Conservation (phyloP, 495 filamentous ascomycete species). For the Cercophora sp. region DNA sequence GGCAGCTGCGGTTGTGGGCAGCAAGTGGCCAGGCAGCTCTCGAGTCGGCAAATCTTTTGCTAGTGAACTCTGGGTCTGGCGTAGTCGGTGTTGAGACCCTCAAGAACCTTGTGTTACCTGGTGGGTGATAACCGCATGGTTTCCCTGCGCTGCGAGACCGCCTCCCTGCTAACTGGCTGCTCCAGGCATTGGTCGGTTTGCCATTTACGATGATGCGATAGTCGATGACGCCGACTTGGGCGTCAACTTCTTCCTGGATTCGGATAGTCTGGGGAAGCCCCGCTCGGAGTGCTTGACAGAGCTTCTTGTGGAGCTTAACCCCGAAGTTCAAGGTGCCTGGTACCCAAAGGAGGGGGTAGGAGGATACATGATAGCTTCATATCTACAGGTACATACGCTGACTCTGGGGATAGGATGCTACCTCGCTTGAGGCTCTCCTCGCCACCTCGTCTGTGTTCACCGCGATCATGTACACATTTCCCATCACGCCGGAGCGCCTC, state of each 20-base stretch:
- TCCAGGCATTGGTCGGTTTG: conserved; percentile 84
- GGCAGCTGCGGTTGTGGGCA: conserved; percentile 93
- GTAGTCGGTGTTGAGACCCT: conserved; percentile 86
- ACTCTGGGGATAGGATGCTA: conserved; percentile 17
- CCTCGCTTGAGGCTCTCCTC: conserved; percentile 35
- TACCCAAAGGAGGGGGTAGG: conserved; percentile 41
- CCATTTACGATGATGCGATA: conserved; percentile 74
- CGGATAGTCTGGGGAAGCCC: conserved; percentile 69
- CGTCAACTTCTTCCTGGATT: conserved; percentile 94
- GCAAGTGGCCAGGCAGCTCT: conserved; percentile 86
- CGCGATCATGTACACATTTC: conserved; percentile 70
- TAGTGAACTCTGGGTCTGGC: conserved; percentile 79
- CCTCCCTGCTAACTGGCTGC: conserved; percentile 12
- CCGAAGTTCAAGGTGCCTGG: conserved; percentile 79
- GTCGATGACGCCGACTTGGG: conserved; percentile 83
- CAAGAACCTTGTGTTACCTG: conserved; percentile 92
- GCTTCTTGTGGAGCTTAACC: conserved; percentile 83
- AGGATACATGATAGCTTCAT: neutral
- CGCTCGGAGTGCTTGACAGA: conserved; percentile 73
- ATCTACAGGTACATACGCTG: conserved; percentile 10
- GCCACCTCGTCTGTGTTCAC: conserved; percentile 56
- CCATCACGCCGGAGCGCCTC: conserved; percentile 58
- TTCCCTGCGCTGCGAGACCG: neutral
- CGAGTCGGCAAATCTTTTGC: conserved; percentile 81
- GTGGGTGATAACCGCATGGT: conserved; percentile 28